Evolutionary conservation across 352 stramenopile genomes (phyloP).

Genomic region (Phytophthora tentaculata): DNA sequence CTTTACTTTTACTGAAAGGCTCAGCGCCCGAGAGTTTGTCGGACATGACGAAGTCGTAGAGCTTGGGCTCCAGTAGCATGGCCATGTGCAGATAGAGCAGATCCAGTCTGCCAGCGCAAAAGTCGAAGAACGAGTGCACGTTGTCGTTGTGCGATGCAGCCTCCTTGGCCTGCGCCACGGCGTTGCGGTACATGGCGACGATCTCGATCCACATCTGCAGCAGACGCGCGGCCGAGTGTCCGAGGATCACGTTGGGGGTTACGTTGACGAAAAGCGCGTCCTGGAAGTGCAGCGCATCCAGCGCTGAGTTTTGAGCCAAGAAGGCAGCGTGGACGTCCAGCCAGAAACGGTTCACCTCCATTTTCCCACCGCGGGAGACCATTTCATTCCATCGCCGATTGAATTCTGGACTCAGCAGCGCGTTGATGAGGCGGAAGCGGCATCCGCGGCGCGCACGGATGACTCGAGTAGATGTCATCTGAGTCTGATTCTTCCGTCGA

Average conservation of each 20-base stretch:
- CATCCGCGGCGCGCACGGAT: slow-evolving; percentile 56
- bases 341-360: slow-evolving; percentile 60
- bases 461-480: slow-evolving; percentile 6
- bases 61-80: slow-evolving; percentile 56
- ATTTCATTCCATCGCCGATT: slow-evolving; percentile 61
- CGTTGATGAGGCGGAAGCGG: slow-evolving; percentile 76
- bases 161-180: slow-evolving; percentile 43
- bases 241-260: slow-evolving; percentile 49
- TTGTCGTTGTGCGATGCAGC: slow-evolving; percentile 28
- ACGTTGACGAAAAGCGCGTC: slow-evolving; percentile 67
- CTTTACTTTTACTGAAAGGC: slow-evolving; percentile 20
- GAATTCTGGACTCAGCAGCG: slow-evolving; percentile 66
- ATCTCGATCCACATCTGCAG: slow-evolving; percentile 75
- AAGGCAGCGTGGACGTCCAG: slow-evolving; percentile 65
- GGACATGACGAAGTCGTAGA: slow-evolving; percentile 54
- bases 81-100: slow-evolving; percentile 77
- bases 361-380: slow-evolving; percentile 23
- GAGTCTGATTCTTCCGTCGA: slow-evolving; percentile 11
- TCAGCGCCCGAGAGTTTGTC: slow-evolving; percentile 31
- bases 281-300: slow-evolving; percentile 67
- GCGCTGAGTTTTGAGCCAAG: slow-evolving; percentile 48
- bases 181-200: slow-evolving; percentile 54
- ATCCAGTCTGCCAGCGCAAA: slow-evolving; percentile 59
- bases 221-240: slow-evolving; percentile 53
- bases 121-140: slow-evolving; percentile 63